Conservation (phyloP, 257 asterid species). For the Nicotiana attenuata region DNA sequence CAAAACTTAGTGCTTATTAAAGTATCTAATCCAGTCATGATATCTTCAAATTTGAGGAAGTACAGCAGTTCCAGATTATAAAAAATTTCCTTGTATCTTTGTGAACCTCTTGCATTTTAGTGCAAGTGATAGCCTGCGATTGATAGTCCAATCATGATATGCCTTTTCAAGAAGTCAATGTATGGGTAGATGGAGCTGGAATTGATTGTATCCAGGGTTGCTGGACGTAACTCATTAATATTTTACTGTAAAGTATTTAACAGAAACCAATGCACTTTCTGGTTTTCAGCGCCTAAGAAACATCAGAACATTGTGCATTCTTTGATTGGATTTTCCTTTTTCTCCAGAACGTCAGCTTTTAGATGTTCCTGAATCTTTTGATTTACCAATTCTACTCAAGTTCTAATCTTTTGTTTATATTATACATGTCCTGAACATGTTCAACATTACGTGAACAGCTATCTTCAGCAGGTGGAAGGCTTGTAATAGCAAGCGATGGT, state of each 20-base stretch:
- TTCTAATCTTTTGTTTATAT: neutral
- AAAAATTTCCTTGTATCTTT: neutral
- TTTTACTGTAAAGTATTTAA: neutral
- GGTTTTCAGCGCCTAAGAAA: neutral
- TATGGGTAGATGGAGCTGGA: neutral
- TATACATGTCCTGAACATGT: neutral
- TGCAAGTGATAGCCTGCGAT: neutral
- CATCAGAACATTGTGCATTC: neutral
- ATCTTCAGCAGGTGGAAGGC: constrained; percentile 71
- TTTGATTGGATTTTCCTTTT: neutral
- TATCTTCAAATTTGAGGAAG: neutral
- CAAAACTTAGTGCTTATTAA: neutral
- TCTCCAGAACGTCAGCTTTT: neutral
- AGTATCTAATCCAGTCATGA: neutral
- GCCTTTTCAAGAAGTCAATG: neutral
- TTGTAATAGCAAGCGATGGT: constrained; percentile 78
- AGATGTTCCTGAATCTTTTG: neutral
- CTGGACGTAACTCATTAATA: neutral
- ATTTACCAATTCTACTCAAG: neutral
- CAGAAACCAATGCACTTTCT: neutral
- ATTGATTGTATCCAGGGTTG: neutral
- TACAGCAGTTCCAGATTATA: neutral
- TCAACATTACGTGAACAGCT: constrained; percentile 35
- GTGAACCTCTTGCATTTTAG: neutral
- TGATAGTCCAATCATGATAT: neutral